phyloP scores from a whole-genome alignment of 495 filamentous ascomycete species.

The Aspergillus homomorphus region DNA sequence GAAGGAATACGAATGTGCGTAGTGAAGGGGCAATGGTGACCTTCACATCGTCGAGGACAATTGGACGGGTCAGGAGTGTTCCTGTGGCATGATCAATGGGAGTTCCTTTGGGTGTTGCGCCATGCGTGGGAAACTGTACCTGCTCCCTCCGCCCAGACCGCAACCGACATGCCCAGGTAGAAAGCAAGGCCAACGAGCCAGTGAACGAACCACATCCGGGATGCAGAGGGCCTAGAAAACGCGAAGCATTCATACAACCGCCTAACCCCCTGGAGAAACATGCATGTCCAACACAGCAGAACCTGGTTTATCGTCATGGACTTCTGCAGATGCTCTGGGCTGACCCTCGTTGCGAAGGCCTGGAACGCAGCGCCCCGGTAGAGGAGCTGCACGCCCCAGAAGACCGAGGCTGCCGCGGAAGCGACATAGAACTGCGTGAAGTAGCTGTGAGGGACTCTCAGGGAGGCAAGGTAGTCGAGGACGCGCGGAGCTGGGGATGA shows the following conservation, averaged over 20 bases:
- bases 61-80: slow-evolving; percentile 25
- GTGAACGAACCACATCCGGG: slow-evolving; percentile 78
- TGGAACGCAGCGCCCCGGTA: slow-evolving; percentile 49
- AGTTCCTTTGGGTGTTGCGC: slow-evolving; percentile 16
- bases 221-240: slow-evolving; percentile 62
- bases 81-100: slow-evolving; percentile 22
- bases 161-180: slow-evolving; percentile 67
- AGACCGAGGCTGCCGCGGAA: slow-evolving; percentile 65
- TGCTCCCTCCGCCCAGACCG: slow-evolving; percentile 84
- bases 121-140: slow-evolving; percentile 42
- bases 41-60: slow-evolving; percentile 34
- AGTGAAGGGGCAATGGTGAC: slow-evolving; percentile 47
- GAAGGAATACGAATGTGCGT: slow-evolving; percentile 58
- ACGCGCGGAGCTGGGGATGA: slow-evolving; percentile 17
- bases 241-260: slow-evolving; percentile 68
- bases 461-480: slow-evolving; percentile 52
- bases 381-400: slow-evolving; percentile 74
- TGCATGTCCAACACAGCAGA: slow-evolving; percentile 62
- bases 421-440: slow-evolving; percentile 84
- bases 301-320: slow-evolving; percentile 66
- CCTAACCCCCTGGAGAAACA: slow-evolving; percentile 70
- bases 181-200: slow-evolving; percentile 76
- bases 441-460: slow-evolving; percentile 77
- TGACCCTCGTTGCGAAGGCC: slow-evolving; percentile 36
- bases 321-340: slow-evolving; percentile 31